Conservation (phyloP, 495 filamentous ascomycete genomes). For the Daldinia bambusicola region DNA sequence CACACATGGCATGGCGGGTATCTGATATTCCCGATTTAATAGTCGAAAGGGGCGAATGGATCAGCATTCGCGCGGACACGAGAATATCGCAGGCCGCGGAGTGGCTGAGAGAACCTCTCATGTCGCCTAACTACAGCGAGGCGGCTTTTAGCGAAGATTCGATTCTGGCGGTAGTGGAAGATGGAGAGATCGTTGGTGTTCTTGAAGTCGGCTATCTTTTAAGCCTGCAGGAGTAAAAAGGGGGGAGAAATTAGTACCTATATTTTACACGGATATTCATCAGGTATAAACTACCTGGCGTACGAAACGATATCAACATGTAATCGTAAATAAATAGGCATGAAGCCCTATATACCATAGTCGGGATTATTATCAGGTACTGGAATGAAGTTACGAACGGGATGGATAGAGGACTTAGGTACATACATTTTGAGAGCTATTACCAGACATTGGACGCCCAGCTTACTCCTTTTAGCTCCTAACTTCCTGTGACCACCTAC, state of each 20-base stretch:
- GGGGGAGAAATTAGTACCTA: background rate
- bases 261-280: background rate
- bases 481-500: background rate
- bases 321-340: background rate
- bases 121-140: slow-evolving; percentile 38
- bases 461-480: background rate
- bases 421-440: background rate
- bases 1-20: slow-evolving; percentile 48
- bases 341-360: background rate
- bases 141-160: slow-evolving; percentile 49
- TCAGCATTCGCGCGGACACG: slow-evolving; percentile 57
- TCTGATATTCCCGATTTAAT: slow-evolving; percentile 49
- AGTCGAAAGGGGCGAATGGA: slow-evolving; percentile 53
- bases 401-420: background rate
- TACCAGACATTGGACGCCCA: background rate
- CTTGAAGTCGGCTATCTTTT: slow-evolving; percentile 55
- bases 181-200: slow-evolving; percentile 56
- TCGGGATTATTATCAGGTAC: background rate
- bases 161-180: slow-evolving; percentile 57
- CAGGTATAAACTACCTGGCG: background rate
- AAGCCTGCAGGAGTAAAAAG: slow-evolving; percentile 34
- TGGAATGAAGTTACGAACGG: background rate
- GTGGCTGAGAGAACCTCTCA: slow-evolving; percentile 49
- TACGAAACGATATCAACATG: background rate
- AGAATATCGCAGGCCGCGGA: slow-evolving; percentile 54